A percentile compares a stretch with the other conserved stretches of the same genome.
These are phyloP conservation scores for Debaryomyces prosopidis DNA, from an alignment of 805 yeast species.

Conservation along the genomic window DNA sequence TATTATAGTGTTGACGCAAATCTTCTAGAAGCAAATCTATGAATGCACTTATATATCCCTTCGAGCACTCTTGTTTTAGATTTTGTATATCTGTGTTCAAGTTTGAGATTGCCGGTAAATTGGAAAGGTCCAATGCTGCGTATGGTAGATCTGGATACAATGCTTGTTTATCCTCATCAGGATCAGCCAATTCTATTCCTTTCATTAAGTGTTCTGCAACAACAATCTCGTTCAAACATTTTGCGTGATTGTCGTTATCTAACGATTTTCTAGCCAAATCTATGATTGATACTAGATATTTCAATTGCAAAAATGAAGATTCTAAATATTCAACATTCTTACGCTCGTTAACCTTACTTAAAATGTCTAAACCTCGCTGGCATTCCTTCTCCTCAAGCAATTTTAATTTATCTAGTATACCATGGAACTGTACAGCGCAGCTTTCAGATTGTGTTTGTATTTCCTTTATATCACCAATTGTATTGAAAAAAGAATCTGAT, in stretches of 20 bases:
- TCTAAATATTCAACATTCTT: constrained; percentile 65
- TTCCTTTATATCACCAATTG: constrained; percentile 73
- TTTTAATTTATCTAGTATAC: constrained; percentile 47
- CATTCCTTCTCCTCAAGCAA: constrained; percentile 51
- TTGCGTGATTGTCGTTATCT: constrained; percentile 46
- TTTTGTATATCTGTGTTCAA: constrained; percentile 54
- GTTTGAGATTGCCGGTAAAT: constrained; percentile 50
- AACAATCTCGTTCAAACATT: constrained; percentile 59
- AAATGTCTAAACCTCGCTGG: constrained; percentile 47
- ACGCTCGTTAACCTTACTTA: constrained; percentile 51
- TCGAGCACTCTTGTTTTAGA: constrained; percentile 66
- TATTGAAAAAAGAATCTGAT: constrained; percentile 80
- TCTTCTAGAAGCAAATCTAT: constrained; percentile 58
- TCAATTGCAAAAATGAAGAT: constrained; percentile 56
- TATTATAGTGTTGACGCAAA: constrained; percentile 55
- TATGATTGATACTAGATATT: constrained; percentile 31
- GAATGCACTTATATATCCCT: constrained; percentile 61
- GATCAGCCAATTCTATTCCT: constrained; percentile 17
- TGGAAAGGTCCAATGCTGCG: constrained; percentile 42
- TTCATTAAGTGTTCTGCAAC: constrained; percentile 56
- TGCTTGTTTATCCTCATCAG: constrained; percentile 13
- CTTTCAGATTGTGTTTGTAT: constrained; percentile 56
- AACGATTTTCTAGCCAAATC: constrained; percentile 41
- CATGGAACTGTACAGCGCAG: constrained; percentile 49
- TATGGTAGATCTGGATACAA: constrained; percentile 23